phyloP scores from a whole-genome alignment of 129 eudicot genomes.

The Flaveria ramosissima region DNA sequence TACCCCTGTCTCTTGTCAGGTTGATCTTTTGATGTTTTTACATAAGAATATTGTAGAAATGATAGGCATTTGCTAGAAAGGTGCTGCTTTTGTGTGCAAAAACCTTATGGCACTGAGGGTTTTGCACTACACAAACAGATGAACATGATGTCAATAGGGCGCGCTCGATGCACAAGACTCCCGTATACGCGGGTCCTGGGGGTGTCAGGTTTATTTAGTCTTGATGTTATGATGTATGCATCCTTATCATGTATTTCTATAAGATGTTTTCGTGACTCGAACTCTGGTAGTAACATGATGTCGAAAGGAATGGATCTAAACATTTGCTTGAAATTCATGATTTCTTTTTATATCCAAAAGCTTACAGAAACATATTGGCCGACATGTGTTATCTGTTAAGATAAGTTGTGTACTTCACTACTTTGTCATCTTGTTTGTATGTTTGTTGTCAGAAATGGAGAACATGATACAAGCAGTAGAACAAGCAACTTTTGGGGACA shows the following conservation, averaged over 20 bases:
- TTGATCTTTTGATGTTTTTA: background rate
- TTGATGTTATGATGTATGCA: too few relatives aligned
- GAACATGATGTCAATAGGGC: background rate
- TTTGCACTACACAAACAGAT: background rate
- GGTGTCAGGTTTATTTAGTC: too few relatives aligned
- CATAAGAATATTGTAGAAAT: background rate
- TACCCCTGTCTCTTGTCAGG: background rate
- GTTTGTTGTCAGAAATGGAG: conserved; percentile 39
- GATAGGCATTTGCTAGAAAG: background rate
- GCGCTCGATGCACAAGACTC: too few relatives aligned
- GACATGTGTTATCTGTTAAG: background rate
- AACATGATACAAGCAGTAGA: conserved; percentile 20
- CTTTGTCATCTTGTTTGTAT: background rate
- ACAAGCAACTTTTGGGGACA: conserved; percentile 25
- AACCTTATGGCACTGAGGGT: background rate
- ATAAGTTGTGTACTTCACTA: background rate
- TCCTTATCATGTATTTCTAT: too few relatives aligned
- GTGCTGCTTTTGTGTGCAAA: background rate
- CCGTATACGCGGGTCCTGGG: too few relatives aligned
- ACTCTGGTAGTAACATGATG: background rate
- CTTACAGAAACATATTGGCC: background rate
- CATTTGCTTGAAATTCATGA: background rate
- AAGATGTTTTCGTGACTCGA: too few relatives aligned
- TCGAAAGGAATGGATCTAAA: background rate
- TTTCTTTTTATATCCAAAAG: background rate